These are phyloP conservation scores for Fusarium pseudocircinatum DNA, from an alignment of 2,329 filamentous ascomycete species.

Conservation along the genomic window DNA sequence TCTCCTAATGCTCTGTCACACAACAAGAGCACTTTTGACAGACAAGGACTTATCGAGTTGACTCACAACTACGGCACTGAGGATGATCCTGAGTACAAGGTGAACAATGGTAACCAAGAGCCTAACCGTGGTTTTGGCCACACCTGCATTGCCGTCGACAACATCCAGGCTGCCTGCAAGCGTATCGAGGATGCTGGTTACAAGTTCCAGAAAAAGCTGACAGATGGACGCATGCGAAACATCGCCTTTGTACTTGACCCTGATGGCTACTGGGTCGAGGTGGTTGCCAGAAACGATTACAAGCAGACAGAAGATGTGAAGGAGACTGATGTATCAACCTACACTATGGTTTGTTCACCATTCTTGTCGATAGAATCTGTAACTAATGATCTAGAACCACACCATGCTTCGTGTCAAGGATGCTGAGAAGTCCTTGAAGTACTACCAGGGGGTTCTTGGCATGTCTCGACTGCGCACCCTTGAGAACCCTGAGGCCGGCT, in stretches of 20 bases:
- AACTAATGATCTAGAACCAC: slow-evolving; percentile 69
- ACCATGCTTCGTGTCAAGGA: slow-evolving; percentile 97
- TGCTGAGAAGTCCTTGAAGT: slow-evolving; percentile 75
- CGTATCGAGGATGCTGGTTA: slow-evolving; percentile 91
- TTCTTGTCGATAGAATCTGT: neutral
- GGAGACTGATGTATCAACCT: slow-evolving; percentile 77
- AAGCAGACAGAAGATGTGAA: slow-evolving; percentile 77
- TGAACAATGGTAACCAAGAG: slow-evolving; percentile 91
- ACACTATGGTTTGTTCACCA: slow-evolving; percentile 68
- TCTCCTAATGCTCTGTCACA: slow-evolving; percentile 77
- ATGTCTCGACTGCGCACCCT: slow-evolving; percentile 82
- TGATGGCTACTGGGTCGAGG: slow-evolving; percentile 87
- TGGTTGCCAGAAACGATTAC: slow-evolving; percentile 76
- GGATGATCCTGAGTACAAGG: slow-evolving; percentile 79
- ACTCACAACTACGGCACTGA: slow-evolving; percentile 90
- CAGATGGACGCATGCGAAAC: slow-evolving; percentile 84
- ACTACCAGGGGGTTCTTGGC: slow-evolving; percentile 87
- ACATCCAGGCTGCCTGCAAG: slow-evolving; percentile 89
- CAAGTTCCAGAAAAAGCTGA: slow-evolving; percentile 93
- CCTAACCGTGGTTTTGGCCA: slow-evolving; percentile 87
- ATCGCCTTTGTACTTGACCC: slow-evolving; percentile 94
- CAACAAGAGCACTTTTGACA: slow-evolving; percentile 78
- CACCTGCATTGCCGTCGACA: slow-evolving; percentile 82
- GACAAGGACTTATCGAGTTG: slow-evolving; percentile 90
- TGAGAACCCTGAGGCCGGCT: slow-evolving; percentile 76